Conservation (phyloP, 805 yeast species). For the Candida qinlingensis region DNA sequence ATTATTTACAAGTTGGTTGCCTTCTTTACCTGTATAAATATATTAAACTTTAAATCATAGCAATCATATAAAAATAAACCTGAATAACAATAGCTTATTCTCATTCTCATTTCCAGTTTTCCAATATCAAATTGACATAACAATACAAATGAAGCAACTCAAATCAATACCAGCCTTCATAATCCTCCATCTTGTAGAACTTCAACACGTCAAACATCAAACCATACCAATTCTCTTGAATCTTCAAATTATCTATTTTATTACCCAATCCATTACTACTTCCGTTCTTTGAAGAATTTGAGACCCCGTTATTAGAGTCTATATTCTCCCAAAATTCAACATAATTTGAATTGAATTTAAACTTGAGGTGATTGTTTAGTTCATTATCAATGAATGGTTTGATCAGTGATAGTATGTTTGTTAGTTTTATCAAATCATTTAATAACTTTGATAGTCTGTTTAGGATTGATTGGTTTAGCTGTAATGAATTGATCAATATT, state of each 20-base stretch:
- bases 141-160: not conserved
- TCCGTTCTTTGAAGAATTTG: not conserved
- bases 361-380: constrained; percentile 22
- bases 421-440: constrained; percentile 24
- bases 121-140: no score
- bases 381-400: constrained; percentile 25
- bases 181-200: constrained; percentile 17
- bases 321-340: constrained; percentile 20
- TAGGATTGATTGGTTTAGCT: constrained; percentile 20
- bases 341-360: constrained; percentile 16
- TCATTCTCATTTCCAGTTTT: no score
- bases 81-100: no score
- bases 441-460: constrained; percentile 19
- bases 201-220: constrained; percentile 20
- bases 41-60: no score
- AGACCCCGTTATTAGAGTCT: constrained; percentile 2
- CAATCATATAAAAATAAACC: no score
- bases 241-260: not conserved
- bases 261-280: not conserved
- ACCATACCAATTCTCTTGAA: constrained; percentile 18
- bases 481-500: constrained; percentile 25
- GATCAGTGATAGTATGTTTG: constrained; percentile 22
- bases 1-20: no score
- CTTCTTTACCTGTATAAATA: no score
- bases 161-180: constrained; percentile 24